Percentiles rank a stretch among this genome's conserved stretches.
Evolutionary conservation across 202 grass and related monocot genomes (phyloP).

Genomic region (Saccharum hybrid): DNA sequence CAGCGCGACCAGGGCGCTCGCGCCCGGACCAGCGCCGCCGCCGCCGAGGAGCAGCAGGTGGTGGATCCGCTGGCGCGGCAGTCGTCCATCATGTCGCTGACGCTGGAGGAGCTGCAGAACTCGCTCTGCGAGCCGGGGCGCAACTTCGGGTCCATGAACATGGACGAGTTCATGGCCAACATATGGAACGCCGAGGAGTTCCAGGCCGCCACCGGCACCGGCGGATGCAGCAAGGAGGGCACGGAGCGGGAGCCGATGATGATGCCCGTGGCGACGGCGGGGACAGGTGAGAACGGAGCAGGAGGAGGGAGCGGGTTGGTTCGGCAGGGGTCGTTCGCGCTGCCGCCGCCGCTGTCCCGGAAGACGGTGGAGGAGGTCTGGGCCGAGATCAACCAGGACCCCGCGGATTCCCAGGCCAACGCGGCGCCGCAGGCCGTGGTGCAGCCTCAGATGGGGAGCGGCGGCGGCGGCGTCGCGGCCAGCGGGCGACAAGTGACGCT

Average conservation of each 20-base stretch:
- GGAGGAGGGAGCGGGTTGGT: slow-evolving; percentile 40
- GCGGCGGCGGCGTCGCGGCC: background rate
- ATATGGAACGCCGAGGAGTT: slow-evolving; percentile 97
- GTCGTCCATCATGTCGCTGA: slow-evolving; percentile 72
- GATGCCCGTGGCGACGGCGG: background rate
- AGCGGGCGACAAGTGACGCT: slow-evolving; percentile 58
- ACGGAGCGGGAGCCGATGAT: background rate
- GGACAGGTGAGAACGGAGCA: background rate
- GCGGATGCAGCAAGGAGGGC: background rate
- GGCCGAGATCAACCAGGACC: slow-evolving; percentile 63
- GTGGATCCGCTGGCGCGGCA: slow-evolving; percentile 48
- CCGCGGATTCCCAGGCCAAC: background rate
- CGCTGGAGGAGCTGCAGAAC: slow-evolving; percentile 79
- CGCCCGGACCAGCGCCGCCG: background rate
- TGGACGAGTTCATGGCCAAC: slow-evolving; percentile 95
- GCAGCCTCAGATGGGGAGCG: slow-evolving; percentile 29
- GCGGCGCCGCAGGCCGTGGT: slow-evolving; percentile 22
- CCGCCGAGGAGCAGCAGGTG: background rate
- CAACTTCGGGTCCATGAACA: slow-evolving; percentile 96
- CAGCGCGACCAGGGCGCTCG: slow-evolving; percentile 22
- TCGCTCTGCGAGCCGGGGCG: slow-evolving; percentile 75
- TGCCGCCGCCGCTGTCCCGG: slow-evolving; percentile 60
- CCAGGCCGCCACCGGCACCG: slow-evolving; percentile 45
- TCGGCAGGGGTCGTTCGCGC: slow-evolving; percentile 68
- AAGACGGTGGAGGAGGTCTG: slow-evolving; percentile 99